Evolutionary conservation across 768 basidiomycete genomes (phyloP).

Genomic region (Ramaria rubella): DNA sequence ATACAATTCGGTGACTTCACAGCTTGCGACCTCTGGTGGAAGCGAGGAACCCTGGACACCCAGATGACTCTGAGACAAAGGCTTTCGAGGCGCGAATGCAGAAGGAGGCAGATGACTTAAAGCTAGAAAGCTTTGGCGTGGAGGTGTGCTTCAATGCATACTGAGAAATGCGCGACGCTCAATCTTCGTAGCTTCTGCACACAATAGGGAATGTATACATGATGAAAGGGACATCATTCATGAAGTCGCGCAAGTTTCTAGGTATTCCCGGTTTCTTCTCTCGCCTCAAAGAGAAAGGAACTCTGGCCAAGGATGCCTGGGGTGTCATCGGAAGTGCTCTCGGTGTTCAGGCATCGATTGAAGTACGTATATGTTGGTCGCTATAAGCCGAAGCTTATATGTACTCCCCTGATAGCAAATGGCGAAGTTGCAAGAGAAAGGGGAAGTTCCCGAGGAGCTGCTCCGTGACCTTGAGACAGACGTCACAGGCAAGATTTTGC

Average conservation of each 20-base stretch:
- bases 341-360: slow-evolving; percentile 10
- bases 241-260: slow-evolving; percentile 88
- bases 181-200: slow-evolving; percentile 58
- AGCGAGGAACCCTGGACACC: slow-evolving; percentile 74
- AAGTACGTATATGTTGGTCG: background rate
- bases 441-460: slow-evolving; percentile 83
- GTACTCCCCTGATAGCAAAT: slow-evolving; percentile 53
- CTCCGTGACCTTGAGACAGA: slow-evolving; percentile 84
- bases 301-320: slow-evolving; percentile 93
- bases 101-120: slow-evolving; percentile 88
- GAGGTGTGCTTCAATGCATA: slow-evolving; percentile 50
- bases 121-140: slow-evolving; percentile 95
- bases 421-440: slow-evolving; percentile 82
- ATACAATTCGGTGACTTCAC: background rate
- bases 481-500: slow-evolving; percentile 91
- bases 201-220: slow-evolving; percentile 90
- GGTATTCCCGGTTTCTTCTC: slow-evolving; percentile 93
- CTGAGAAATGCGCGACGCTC: background rate
- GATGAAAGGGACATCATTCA: slow-evolving; percentile 83
- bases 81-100: slow-evolving; percentile 71
- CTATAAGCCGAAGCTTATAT: background rate
- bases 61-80: slow-evolving; percentile 76
- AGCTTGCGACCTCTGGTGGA: slow-evolving; percentile 80
- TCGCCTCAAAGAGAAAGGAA: slow-evolving; percentile 87
- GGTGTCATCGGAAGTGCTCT: slow-evolving; percentile 88